Percentiles rank a stretch among this genome's conserved stretches.
Conservation (phyloP, 2,329 filamentous ascomycete genomes). For the Penicillium corylophilum region DNA sequence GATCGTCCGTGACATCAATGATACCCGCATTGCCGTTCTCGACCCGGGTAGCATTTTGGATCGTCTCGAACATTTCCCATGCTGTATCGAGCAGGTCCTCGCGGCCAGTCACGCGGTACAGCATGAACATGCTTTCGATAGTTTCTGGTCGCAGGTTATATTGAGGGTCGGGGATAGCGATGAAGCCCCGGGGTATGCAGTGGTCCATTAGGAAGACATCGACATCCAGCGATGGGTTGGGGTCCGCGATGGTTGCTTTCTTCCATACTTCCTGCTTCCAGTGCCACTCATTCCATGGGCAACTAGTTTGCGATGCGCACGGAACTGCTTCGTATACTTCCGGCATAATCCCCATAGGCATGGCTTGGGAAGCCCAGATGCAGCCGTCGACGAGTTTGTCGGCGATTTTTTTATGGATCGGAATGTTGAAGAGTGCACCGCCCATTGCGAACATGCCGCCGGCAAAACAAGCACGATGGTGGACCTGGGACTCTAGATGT, state of each 20-base stretch:
- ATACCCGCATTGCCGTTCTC: constrained; percentile 63
- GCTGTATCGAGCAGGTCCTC: constrained; percentile 72
- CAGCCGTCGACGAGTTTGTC: constrained; percentile 55
- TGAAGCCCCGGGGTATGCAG: constrained; percentile 19
- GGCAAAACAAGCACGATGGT: constrained; percentile 55
- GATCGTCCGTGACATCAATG: constrained; percentile 21
- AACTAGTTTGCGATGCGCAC: constrained; percentile 41
- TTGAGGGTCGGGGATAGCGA: constrained; percentile 11
- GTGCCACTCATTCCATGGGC: constrained; percentile 41
- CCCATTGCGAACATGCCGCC: constrained; percentile 58
- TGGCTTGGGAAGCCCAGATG: constrained; percentile 54
- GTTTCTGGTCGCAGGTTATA: constrained; percentile 66
- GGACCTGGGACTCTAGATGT: constrained; percentile 40
- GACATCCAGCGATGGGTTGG: constrained; percentile 5
- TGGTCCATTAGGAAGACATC: constrained; percentile 14
- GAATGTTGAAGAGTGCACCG: constrained; percentile 52
- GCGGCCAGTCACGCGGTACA: constrained; percentile 87
- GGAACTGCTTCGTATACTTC: constrained; percentile 47
- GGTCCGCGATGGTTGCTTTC: constrained; percentile 7
- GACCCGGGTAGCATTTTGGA: constrained; percentile 66
- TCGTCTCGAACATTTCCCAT: constrained; percentile 79
- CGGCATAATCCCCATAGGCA: constrained; percentile 55
- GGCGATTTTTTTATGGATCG: constrained; percentile 51
- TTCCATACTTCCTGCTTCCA: constrained; percentile 32
- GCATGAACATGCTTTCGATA: constrained; percentile 84